A percentile compares a stretch with the other conserved stretches of the same genome.
These are phyloP conservation scores for Russula sp. DNA, from an alignment of 768 basidiomycete genomes.

Conservation along the genomic window DNA sequence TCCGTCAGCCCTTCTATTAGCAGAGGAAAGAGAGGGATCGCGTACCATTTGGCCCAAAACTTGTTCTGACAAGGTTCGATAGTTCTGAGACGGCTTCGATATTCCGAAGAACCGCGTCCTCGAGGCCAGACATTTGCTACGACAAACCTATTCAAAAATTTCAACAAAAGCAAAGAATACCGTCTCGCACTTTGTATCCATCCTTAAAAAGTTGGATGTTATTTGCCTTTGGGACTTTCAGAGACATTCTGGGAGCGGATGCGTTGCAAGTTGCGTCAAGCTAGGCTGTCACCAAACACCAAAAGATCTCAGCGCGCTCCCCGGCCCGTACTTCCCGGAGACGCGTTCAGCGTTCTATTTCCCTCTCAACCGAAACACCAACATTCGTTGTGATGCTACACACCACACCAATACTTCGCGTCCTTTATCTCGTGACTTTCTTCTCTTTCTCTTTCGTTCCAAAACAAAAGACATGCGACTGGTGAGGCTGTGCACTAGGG, in stretches of 20 bases:
- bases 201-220: conserved; percentile 94
- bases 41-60: conserved; percentile 93
- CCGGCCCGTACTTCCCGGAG: neutral
- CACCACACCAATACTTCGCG: too few species aligned
- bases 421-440: neutral
- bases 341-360: too few species aligned
- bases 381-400: too few species aligned
- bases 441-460: neutral
- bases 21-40: conserved; percentile 11
- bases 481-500: neutral
- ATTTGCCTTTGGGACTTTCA: conserved; percentile 88
- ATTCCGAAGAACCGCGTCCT: conserved; percentile 95
- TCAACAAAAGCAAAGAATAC: neutral
- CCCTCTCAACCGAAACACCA: too few species aligned
- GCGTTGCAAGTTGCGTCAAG: neutral
- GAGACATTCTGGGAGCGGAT: conserved; percentile 50
- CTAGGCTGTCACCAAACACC: neutral
- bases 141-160: neutral
- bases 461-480: neutral
- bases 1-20: neutral
- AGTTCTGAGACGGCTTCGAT: conserved; percentile 95
- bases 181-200: conserved; percentile 73
- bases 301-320: neutral
- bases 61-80: conserved; percentile 90
- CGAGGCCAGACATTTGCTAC: conserved; percentile 79